Conservation (phyloP, 148 eudicot species). For the Camellia lanceoleosa region DNA sequence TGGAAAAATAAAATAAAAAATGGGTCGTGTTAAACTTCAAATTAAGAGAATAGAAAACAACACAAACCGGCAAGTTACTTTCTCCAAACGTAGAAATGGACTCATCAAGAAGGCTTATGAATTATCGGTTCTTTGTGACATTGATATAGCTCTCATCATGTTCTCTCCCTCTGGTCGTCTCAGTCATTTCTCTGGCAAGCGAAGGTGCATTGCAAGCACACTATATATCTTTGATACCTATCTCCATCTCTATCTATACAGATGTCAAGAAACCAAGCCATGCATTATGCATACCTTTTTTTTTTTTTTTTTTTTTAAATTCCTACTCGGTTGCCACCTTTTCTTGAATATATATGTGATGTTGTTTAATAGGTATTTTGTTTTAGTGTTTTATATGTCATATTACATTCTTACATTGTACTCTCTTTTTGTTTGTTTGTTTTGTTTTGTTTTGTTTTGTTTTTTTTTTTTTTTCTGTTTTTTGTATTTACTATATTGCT, state of each 20-base stretch:
- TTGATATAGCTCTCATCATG: slow-evolving; percentile 75
- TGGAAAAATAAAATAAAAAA: background rate
- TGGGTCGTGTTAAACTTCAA: slow-evolving; percentile 80
- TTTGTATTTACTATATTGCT: background rate
- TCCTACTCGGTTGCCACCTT: background rate
- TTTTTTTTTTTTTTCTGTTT: no score
- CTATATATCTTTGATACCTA: background rate
- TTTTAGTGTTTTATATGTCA: background rate
- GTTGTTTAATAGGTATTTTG: background rate
- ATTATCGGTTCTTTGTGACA: slow-evolving; percentile 70
- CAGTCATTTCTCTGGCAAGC: slow-evolving; percentile 64
- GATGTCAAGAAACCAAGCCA: background rate
- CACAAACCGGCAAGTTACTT: slow-evolving; percentile 81
- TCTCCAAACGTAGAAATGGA: slow-evolving; percentile 81
- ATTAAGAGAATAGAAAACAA: slow-evolving; percentile 67
- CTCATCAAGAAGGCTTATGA: slow-evolving; percentile 85
- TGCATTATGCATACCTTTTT: background rate
- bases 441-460: no score
- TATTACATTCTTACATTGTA: background rate
- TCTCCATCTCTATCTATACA: background rate
- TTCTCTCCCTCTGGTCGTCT: slow-evolving; percentile 73
- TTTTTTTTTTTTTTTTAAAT: no score
- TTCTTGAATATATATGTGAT: no score
- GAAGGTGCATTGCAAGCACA: slow-evolving; percentile 33
- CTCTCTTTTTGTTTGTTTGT: no score